Conservation (phyloP, 2,329 filamentous ascomycete genomes). For the Alternaria gaisen region DNA sequence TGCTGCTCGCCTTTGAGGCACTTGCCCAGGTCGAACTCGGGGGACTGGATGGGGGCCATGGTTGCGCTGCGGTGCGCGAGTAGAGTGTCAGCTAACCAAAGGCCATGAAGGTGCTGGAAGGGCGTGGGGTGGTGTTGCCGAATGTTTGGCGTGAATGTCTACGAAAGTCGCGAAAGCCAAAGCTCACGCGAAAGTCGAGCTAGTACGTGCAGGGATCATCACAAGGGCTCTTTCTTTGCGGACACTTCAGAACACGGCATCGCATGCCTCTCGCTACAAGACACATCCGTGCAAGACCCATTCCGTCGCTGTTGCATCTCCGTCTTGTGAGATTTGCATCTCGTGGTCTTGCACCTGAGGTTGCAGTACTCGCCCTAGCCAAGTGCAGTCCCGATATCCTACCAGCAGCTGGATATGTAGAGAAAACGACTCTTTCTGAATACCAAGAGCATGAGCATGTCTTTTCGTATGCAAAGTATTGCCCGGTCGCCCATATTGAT, state of each 20-base stretch:
- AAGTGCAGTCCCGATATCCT: background rate
- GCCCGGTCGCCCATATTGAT: background rate
- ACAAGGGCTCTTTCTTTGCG: constrained; percentile 11
- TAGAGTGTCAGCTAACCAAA: constrained; percentile 36
- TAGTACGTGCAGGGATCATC: constrained; percentile 22
- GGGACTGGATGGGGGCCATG: constrained; percentile 46
- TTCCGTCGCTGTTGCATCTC: background rate
- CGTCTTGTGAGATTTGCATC: background rate
- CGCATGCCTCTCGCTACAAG: background rate
- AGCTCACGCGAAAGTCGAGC: constrained; percentile 28
- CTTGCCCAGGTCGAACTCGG: constrained; percentile 78
- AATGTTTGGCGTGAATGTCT: constrained; percentile 37
- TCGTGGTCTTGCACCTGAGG: background rate
- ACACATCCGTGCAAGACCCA: background rate
- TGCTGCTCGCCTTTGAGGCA: constrained; percentile 82
- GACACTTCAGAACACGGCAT: background rate
- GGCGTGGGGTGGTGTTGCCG: constrained; percentile 24
- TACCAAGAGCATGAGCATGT: background rate
- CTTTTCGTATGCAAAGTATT: background rate
- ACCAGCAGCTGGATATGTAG: background rate
- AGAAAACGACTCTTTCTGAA: background rate
- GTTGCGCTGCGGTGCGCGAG: constrained; percentile 48
- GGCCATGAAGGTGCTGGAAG: constrained; percentile 40
- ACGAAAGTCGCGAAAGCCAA: constrained; percentile 25
- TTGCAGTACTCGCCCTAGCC: background rate